phyloP scores from a whole-genome alignment of 176 grass and related monocot species.

The Cenchrus fungigraminus region DNA sequence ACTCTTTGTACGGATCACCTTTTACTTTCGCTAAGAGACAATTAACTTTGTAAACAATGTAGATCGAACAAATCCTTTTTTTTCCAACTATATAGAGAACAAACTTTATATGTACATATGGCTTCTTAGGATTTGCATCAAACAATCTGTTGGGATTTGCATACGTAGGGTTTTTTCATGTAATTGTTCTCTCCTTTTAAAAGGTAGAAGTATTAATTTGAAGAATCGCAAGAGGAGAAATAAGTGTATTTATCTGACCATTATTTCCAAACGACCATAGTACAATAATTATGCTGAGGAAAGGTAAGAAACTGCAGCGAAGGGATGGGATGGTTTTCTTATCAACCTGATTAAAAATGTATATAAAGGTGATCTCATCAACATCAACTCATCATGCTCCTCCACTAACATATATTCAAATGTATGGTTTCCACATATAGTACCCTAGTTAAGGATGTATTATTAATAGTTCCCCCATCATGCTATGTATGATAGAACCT shows the following conservation, averaged over 20 bases:
- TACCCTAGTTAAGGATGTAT: constrained; percentile 1
- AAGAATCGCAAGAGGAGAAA: neutral
- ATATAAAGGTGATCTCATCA: neutral
- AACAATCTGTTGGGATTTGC: neutral
- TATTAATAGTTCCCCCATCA: neutral
- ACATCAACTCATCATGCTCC: constrained; percentile 3
- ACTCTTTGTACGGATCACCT: neutral
- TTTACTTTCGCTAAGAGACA: neutral
- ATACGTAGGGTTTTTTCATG: neutral
- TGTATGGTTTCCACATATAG: constrained; percentile 14
- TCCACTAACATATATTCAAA: constrained; percentile 5
- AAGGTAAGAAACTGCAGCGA: neutral
- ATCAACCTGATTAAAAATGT: neutral
- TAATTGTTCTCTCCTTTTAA: neutral
- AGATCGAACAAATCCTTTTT: neutral
- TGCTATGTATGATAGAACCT: neutral
- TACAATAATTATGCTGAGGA: neutral
- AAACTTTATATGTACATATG: neutral
- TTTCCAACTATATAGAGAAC: neutral
- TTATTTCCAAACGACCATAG: neutral
- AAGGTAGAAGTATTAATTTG: neutral
- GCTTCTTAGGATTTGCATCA: neutral
- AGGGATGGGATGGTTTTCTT: neutral
- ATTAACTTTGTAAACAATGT: neutral
- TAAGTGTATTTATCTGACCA: neutral